A percentile compares a stretch with the other conserved stretches of the same genome.
Conservation (phyloP, 2,329 filamentous ascomycete genomes). For the Drechslera avenae region DNA sequence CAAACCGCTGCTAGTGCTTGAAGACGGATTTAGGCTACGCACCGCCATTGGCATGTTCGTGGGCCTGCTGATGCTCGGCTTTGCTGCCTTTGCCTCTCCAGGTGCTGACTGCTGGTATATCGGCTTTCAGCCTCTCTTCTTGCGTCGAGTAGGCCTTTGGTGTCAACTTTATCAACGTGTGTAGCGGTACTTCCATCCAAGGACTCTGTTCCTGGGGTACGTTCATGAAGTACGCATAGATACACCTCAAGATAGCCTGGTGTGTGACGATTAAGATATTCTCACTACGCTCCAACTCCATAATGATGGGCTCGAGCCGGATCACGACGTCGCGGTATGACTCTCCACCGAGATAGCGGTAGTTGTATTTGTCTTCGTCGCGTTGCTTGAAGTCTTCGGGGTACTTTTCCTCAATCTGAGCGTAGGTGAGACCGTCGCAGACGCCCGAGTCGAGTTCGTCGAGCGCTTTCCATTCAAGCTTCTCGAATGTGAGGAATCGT, state of each 20-base stretch:
- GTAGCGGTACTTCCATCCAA: conserved; percentile 98
- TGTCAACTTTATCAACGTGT: conserved; percentile 95
- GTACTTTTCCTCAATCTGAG: conserved; percentile 87
- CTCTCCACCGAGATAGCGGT: conserved; percentile 95
- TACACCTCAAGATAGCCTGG: conserved; percentile 93
- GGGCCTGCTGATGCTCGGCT: conserved; percentile 77
- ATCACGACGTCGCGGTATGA: conserved; percentile 97
- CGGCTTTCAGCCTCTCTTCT: conserved; percentile 83
- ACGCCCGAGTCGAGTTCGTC: conserved; percentile 97
- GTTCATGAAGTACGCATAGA: conserved; percentile 99
- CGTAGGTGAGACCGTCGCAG: conserved; percentile 95
- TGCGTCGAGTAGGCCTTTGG: conserved; percentile 93
- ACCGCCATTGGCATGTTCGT: conserved; percentile 60
- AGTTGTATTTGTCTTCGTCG: conserved; percentile 99
- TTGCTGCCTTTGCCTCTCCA: conserved; percentile 94
- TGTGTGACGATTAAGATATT: conserved; percentile 98
- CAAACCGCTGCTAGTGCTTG: not conserved
- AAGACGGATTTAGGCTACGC: conserved; percentile 24
- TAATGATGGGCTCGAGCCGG: conserved; percentile 97
- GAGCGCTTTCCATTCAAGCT: conserved; percentile 97
- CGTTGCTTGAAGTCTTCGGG: conserved; percentile 94
- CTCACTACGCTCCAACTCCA: conserved; percentile 95
- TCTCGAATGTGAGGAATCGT: conserved; percentile 86
- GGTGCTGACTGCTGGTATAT: conserved; percentile 94
- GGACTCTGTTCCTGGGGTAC: conserved; percentile 89